These are phyloP conservation scores for Talaromyces proteolyticus DNA, from an alignment of 495 filamentous ascomycete species.

Conservation along the genomic window DNA sequence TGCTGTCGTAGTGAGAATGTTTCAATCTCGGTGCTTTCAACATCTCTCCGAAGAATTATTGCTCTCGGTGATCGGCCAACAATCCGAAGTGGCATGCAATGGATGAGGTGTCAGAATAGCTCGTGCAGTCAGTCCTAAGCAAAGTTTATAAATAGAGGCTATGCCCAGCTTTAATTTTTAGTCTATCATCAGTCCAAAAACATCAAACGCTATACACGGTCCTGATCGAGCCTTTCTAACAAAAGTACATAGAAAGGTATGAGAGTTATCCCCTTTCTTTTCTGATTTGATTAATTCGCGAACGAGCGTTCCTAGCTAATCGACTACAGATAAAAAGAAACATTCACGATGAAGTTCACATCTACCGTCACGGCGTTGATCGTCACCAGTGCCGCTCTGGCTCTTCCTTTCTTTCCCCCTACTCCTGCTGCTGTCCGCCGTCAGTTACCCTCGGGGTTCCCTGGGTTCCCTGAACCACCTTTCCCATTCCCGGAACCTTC, in stretches of 20 bases:
- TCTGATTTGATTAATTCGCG: too few species aligned
- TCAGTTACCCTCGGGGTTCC: background rate
- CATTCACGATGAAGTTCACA: slow-evolving; percentile 5
- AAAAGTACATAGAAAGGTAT: too few species aligned
- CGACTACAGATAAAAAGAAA: background rate
- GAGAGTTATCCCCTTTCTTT: too few species aligned
- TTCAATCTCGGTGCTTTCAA: background rate
- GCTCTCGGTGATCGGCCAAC: background rate
- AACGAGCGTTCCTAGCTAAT: too few species aligned
- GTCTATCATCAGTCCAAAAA: background rate
- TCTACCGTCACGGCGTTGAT: slow-evolving; percentile 1
- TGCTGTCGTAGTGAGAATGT: background rate
- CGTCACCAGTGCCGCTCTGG: background rate
- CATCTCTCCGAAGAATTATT: background rate
- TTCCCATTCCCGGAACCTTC: background rate
- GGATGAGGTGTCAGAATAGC: background rate
- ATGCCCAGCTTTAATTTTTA: background rate
- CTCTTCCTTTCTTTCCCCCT: slow-evolving; percentile 1
- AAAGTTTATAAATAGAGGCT: background rate
- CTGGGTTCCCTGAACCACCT: background rate
- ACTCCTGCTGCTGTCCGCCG: background rate
- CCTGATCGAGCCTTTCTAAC: background rate
- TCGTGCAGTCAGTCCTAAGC: too few species aligned
- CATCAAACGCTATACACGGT: background rate
- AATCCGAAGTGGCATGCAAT: background rate